Percentiles rank a stretch among this genome's conserved stretches.
Evolutionary conservation across 2,329 filamentous ascomycete genomes (phyloP).

Genomic region (Aspergillus amoenus): DNA sequence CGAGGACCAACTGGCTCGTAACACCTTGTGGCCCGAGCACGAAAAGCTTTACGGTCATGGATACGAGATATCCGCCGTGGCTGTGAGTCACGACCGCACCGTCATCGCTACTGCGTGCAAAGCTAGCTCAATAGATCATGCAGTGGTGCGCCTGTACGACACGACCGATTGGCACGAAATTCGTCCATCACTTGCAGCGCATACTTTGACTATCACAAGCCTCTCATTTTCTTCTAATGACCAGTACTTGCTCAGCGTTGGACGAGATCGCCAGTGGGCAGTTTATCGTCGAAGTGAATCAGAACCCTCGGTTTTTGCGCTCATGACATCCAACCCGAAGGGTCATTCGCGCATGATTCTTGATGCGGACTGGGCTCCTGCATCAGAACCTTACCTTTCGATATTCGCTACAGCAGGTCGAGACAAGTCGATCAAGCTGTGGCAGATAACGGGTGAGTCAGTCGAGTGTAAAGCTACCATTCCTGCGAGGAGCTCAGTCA

Average conservation of each 20-base stretch:
- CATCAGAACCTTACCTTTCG: slow-evolving; percentile 31
- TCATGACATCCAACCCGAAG: slow-evolving; percentile 70
- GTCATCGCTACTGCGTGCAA: slow-evolving; percentile 90
- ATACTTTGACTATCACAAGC: slow-evolving; percentile 81
- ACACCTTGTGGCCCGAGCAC: slow-evolving; percentile 91
- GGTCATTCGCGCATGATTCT: slow-evolving; percentile 92
- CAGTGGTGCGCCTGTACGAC: slow-evolving; percentile 88
- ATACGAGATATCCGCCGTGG: slow-evolving; percentile 90
- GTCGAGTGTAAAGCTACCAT: slow-evolving; percentile 58
- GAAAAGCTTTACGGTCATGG: slow-evolving; percentile 98
- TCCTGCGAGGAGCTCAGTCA: slow-evolving; percentile 61
- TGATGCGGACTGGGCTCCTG: slow-evolving; percentile 77
- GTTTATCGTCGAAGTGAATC: slow-evolving; percentile 63
- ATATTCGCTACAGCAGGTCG: slow-evolving; percentile 85
- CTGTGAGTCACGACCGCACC: slow-evolving; percentile 69
- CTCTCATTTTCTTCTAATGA: slow-evolving; percentile 78
- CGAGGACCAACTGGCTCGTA: slow-evolving; percentile 84
- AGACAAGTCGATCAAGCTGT: slow-evolving; percentile 80
- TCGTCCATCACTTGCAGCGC: slow-evolving; percentile 76
- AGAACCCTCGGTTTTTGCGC: slow-evolving; percentile 50
- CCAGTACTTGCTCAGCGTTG: slow-evolving; percentile 76
- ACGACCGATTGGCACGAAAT: slow-evolving; percentile 85
- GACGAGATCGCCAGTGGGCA: slow-evolving; percentile 87
- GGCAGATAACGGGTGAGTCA: slow-evolving; percentile 48
- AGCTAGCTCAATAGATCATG: slow-evolving; percentile 89